Conservation (phyloP, 495 filamentous ascomycete genomes). For the Neurospora hispaniola region DNA sequence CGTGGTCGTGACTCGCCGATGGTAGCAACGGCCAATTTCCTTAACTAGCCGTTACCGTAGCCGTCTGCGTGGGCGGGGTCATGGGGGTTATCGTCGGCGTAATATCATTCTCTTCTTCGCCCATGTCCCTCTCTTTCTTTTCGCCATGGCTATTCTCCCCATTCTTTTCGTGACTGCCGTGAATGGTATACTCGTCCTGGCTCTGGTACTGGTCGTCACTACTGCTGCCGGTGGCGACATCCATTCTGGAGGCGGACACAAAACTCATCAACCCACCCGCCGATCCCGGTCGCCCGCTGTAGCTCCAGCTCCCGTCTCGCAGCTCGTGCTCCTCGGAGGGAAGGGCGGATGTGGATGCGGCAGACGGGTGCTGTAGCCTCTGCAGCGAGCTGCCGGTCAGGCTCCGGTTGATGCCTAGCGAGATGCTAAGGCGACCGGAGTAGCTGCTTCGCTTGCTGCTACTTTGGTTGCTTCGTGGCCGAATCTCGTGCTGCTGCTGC, state of each 20-base stretch:
- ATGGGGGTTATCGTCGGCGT: not conserved
- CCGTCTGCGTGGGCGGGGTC: not conserved
- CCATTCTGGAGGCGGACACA: not conserved
- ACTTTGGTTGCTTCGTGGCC: not conserved
- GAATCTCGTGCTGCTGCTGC: not conserved
- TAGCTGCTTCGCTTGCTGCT: constrained; percentile 1
- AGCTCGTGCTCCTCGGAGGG: not conserved
- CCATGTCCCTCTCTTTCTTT: not conserved
- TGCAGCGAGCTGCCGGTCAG: not conserved
- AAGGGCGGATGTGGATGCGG: not conserved
- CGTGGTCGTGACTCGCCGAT: not conserved
- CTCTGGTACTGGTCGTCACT: not conserved
- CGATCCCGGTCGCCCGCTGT: not conserved
- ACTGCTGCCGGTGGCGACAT: not conserved
- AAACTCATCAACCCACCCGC: not conserved
- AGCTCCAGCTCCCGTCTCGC: not conserved
- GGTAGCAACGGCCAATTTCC: not conserved
- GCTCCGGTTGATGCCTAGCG: not conserved
- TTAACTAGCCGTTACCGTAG: not conserved
- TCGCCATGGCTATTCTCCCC: not conserved
- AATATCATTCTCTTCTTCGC: not conserved
- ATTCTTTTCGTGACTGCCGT: not conserved
- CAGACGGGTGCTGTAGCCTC: not conserved
- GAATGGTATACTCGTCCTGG: not conserved
- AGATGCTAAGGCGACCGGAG: not conserved